Base-by-base conservation (phyloP, 371 early-diverging fungal species). In the Mucor plumbeus region DNA sequence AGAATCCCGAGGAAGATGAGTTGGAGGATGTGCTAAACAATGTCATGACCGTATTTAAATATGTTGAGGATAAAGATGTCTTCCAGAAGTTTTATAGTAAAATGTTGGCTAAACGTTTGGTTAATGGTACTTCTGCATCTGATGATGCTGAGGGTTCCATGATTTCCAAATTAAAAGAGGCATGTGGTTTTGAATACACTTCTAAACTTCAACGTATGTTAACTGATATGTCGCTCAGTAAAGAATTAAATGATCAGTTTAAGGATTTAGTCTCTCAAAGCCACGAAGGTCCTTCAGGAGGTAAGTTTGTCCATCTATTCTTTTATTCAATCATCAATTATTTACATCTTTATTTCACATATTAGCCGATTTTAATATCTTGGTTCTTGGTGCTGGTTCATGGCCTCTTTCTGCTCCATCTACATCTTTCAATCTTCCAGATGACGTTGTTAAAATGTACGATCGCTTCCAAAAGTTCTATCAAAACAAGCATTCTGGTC, bases 1-100 rank as follows among this genome's bases (percentile, higher is more conserved):
- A 89, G 80, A 89, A 86, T 68, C 88, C 86, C 0, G 95, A 94
- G 67, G 95, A 95, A 75, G 87, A 82, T 54, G 94, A 94, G 64
- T 72, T 96, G 43, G 97, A 98, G 73, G 91, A 91, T 57, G 84
- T 92, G 7, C 82, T 98, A 63, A 91, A 94, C 74, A 91, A 87
- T 75, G 90, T 94, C 87, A 91, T 93, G 78, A 88, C 87, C 9
- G 75, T 95, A 13, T 95, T 94, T 80, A 89, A 90, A 71, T 95
- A 93, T 66, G 86, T 97, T 19, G 96, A 95, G 58, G 96, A 96
- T 77, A 93, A 94, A 75, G 98, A 97, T 70, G 91, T 97, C 9
- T 97, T 96, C 80, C 97, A 96, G 75, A 94, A 94, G 81, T 93
- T 94, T 64, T 97, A 97, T 77, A 88, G 92, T n/a, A 87, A 90